phyloP scores from a whole-genome alignment of 148 eudicot genomes.

The Chenopodium album region DNA sequence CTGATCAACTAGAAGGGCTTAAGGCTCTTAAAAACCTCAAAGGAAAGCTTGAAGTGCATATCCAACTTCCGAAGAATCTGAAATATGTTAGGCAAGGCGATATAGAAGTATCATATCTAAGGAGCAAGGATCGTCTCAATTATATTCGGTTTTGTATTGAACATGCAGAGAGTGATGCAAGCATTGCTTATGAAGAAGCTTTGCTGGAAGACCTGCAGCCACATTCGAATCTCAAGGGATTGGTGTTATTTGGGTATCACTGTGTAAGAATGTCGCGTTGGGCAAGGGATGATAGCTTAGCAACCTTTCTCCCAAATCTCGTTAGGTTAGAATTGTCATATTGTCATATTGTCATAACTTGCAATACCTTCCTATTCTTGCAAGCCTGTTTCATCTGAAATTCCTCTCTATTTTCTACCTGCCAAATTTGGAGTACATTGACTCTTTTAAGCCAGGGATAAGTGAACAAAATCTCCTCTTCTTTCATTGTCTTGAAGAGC shows the following conservation, averaged over 20 bases:
- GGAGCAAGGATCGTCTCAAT: constrained; percentile 14
- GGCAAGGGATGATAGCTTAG: constrained; percentile 14
- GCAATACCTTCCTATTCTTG: constrained; percentile 10
- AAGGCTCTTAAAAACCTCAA: constrained; percentile 15
- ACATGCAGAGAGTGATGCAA: not conserved
- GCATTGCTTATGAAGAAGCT: constrained; percentile 5
- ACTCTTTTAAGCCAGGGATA: not conserved
- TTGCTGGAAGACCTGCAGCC: constrained; percentile 25
- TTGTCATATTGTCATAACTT: not conserved
- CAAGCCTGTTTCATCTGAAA: constrained; percentile 11
- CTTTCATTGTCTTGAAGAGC: constrained; percentile 24
- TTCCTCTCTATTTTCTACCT: not conserved
- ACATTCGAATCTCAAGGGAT: constrained; percentile 21
- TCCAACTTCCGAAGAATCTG: not conserved
- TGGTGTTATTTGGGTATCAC: constrained; percentile 9
- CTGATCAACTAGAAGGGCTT: constrained; percentile 21
- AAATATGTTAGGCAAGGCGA: constrained; percentile 9
- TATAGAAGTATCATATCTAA: constrained; percentile 5
- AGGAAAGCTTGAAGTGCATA: constrained; percentile 5
- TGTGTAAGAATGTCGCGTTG: constrained; percentile 25
- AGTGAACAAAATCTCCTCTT: not conserved
- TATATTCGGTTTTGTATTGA: constrained; percentile 1
- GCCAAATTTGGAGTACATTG: constrained; percentile 22
- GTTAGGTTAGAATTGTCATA: not conserved
- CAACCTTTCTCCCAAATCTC: constrained; percentile 24